Evolutionary conservation across 257 asterid species (phyloP).

Genomic region (Rauvolfia tetraphylla): DNA sequence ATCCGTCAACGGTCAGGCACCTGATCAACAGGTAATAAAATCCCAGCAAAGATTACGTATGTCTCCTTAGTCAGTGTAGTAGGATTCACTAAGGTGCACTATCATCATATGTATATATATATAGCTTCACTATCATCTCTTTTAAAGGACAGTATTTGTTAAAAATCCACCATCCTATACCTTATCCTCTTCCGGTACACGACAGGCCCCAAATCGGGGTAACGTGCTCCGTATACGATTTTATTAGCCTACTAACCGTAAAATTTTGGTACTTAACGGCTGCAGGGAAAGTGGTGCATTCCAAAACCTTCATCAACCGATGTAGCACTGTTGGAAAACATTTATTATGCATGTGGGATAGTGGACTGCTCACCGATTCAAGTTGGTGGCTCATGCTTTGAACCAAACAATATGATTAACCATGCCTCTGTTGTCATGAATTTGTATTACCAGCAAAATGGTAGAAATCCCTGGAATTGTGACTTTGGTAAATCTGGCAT

Average conservation of each 20-base stretch:
- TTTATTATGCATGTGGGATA: slow-evolving; percentile 23
- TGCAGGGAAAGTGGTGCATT: slow-evolving; percentile 24
- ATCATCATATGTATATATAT: too few relatives aligned
- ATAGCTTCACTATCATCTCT: too few relatives aligned
- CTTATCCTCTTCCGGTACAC: too few relatives aligned
- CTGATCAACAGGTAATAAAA: neutral
- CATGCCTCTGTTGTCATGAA: slow-evolving; percentile 42
- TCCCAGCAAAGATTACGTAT: too few relatives aligned
- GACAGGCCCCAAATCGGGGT: too few relatives aligned
- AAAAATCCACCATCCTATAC: too few relatives aligned
- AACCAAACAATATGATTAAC: slow-evolving; percentile 22
- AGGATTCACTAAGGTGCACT: too few relatives aligned
- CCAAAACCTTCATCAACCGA: slow-evolving; percentile 30
- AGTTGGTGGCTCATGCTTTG: slow-evolving; percentile 30
- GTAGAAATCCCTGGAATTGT: slow-evolving; percentile 33
- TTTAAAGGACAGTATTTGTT: too few relatives aligned
- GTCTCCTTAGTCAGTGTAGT: too few relatives aligned
- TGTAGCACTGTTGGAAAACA: slow-evolving; percentile 21
- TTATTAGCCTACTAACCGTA: too few relatives aligned
- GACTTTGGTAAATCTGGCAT: slow-evolving; percentile 29
- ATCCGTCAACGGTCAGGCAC: neutral
- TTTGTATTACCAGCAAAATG: slow-evolving; percentile 32
- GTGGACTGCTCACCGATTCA: slow-evolving; percentile 28
- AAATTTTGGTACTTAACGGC: too few relatives aligned
- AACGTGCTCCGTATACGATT: too few relatives aligned